Evolutionary conservation across 1,284 basidiomycete genomes (phyloP), one percentile per base, ranked within the genome.

Genomic region (Papiliotrema laurentii): DNA sequence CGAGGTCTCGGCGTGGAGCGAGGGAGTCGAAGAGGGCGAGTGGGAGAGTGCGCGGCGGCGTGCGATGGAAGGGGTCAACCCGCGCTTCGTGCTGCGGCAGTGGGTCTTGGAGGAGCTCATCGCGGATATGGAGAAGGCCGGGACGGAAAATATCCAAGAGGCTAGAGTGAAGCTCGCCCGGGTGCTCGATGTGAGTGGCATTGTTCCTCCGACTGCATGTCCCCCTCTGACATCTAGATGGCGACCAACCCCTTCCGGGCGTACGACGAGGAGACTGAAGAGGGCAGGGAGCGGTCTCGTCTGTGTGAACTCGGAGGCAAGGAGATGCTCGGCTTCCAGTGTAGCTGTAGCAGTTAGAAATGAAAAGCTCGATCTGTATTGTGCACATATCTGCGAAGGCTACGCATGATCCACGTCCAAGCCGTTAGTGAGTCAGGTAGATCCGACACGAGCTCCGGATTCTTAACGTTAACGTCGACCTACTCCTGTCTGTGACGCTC

Each of bases 41-140:
- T 70, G 63, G 59, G 66, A 65, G n/a, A 62, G 45, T 2, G 59
- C 55, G 11, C 68, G 75, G 47, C 58, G 56, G 42, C 56, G 49
- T 21, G 74, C 47, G 30, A 71, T 74, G 76, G 47, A 52, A 56
- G 5, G 71, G 76, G 48, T 78, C 19, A 96, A 97, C 64, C 92
- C 92, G 14, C 78, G 89, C 26, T 96, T 97, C 70, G 82, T 93
- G 33, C 74, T 96, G 51, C 78, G 92, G 50, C 92, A 96, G 72
- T 96, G 92, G 92, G 76, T 96, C 3, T 77, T 97, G 25, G 90
- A 96, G 67, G 90, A 52, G 76, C 28, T 85, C 16, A 75, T 92
- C 28, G 81, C 80, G 24, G 86, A 88, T 65, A 83, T 90, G 14
- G 76, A 91, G 69, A 77, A 85, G 74, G 84, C 85, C 53, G 60